Evolutionary conservation across 345 rosid genomes (phyloP), one percentile per base, ranked within the genome.

Genomic region (Mangifera indica): DNA sequence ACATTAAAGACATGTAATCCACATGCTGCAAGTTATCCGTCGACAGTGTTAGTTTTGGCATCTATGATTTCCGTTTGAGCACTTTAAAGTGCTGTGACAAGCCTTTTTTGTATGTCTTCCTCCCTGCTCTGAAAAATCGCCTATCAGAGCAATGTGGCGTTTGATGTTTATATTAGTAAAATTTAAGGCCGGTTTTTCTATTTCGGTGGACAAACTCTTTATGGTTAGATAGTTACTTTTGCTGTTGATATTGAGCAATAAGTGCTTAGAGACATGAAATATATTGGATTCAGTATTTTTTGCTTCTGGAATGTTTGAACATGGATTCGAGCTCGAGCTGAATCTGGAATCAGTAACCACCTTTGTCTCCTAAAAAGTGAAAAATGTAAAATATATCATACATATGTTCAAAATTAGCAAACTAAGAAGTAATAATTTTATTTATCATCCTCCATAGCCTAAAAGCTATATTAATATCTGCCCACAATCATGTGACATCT

Each of bases 81-180:
- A 14, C 59, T 67, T 40, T 3, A 29, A 60, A 63, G 66, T 66
- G 70, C 56, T 56, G 57, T 60, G 14, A 42, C 46, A 11, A 44
- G 60, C 26, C 53, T 73, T 55, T n/a, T 44, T 11, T 7, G 1
- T 10, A 24, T 21, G 13, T 51, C 61, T 42, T 32, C 8, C 3
- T 15, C 17, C 25, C 63, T 18, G 46, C 62, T 14, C 63, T 37
- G 1, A 7, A 21, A 21, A 15, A 13, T 44, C 22, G 1, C 24
- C 69, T 48, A 24, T 18, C 10, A 7, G 11, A 65, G 53, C 13
- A 55, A 29, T 49, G n/a, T 48, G 71, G 67, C 63, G 34, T 52
- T 21, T 63, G 26, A 51, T 58, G 77, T 69, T 69, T 73, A 73
- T 73, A 69, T 51, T 18, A 37, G 74, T 42, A 56, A 29, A 20